Percentiles rank a stretch among this genome's conserved stretches.
phyloP scores from a whole-genome alignment of 768 basidiomycete species.

The Podaxis rugospora region DNA sequence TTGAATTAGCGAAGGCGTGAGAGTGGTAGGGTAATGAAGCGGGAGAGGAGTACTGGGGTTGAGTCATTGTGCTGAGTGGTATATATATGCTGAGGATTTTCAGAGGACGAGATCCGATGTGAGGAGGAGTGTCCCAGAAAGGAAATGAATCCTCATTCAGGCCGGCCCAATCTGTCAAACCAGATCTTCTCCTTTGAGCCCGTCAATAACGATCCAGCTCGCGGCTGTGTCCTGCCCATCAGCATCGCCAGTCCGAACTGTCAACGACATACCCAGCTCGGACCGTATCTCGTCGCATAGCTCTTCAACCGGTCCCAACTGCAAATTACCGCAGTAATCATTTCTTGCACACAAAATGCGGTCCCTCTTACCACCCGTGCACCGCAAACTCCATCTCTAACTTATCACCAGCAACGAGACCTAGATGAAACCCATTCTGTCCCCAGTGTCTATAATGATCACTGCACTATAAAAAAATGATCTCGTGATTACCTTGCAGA shows the following conservation, averaged over 20 bases:
- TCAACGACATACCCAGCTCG: neutral
- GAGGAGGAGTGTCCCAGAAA: neutral
- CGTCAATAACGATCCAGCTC: slow-evolving; percentile 1
- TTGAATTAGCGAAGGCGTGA: neutral
- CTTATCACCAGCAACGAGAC: neutral
- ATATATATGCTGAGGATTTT: slow-evolving; percentile 12
- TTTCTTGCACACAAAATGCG: too few relatives aligned
- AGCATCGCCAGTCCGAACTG: neutral
- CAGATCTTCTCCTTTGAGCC: neutral
- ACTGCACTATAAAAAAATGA: too few relatives aligned
- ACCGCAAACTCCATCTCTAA: neutral
- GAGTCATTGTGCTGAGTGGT: neutral
- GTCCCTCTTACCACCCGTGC: too few relatives aligned
- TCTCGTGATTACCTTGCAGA: too few relatives aligned
- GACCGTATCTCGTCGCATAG: too few relatives aligned
- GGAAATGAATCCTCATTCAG: neutral
- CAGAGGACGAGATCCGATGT: slow-evolving; percentile 8
- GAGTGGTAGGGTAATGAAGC: slow-evolving; percentile 3
- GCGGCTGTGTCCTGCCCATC: slow-evolving; percentile 7
- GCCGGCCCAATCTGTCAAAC: neutral
- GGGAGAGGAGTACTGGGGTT: neutral
- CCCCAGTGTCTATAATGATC: too few relatives aligned
- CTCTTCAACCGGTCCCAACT: too few relatives aligned
- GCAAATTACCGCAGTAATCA: too few relatives aligned
- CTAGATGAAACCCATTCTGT: neutral